These are phyloP conservation scores for Adiantum capillusveneris DNA, from an alignment of 75 land plant genomes.

Conservation along the genomic window DNA sequence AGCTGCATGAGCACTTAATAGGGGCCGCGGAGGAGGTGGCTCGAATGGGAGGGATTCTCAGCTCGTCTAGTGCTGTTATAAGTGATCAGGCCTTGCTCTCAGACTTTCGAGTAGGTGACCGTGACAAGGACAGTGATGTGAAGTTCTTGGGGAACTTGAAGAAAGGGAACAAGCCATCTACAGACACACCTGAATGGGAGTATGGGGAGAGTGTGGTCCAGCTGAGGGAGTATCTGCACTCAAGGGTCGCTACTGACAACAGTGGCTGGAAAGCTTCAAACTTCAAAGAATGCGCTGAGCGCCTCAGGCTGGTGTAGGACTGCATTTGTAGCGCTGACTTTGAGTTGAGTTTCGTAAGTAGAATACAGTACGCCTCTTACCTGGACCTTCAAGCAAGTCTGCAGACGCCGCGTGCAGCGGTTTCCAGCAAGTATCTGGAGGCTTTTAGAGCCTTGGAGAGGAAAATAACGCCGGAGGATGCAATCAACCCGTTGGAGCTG, in stretches of 20 bases:
- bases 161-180: not conserved
- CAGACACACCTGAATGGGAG: slow-evolving; percentile 1
- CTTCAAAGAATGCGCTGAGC: slow-evolving; percentile 2
- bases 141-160: slow-evolving; percentile 5
- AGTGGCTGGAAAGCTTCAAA: slow-evolving; percentile 6
- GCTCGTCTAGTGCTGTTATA: not conserved
- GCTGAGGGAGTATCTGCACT: slow-evolving; percentile 10
- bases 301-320: too few species aligned
- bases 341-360: slow-evolving; percentile 3
- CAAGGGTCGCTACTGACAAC: slow-evolving; percentile 1
- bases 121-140: slow-evolving; percentile 1
- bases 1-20: slow-evolving; percentile 5
- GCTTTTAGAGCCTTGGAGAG: too few species aligned
- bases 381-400: not conserved
- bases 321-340: slow-evolving; percentile 11
- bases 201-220: slow-evolving; percentile 1
- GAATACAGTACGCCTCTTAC: not conserved
- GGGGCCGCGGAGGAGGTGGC: slow-evolving; percentile 5
- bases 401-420: not conserved
- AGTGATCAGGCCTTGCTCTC: not conserved
- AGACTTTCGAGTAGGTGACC: not conserved
- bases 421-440: too few species aligned
- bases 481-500: not conserved
- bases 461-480: not conserved
- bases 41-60: not conserved